Conservation (phyloP, 2,329 filamentous ascomycete genomes). For the Raffaelea albimanens region DNA sequence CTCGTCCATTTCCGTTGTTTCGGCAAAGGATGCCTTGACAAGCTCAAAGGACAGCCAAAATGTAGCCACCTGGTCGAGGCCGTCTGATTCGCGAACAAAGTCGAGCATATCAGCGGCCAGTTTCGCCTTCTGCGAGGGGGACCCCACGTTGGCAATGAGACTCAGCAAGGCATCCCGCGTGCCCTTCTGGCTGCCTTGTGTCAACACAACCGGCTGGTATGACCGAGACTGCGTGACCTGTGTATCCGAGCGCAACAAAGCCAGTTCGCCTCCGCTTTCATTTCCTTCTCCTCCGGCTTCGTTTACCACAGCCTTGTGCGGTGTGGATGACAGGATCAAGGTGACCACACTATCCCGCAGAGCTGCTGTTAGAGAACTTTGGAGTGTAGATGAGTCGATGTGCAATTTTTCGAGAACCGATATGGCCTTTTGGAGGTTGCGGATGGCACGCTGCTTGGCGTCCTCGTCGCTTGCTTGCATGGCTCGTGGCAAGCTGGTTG, state of each 20-base stretch:
- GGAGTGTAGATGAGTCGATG: conserved; percentile 55
- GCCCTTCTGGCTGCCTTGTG: conserved; percentile 55
- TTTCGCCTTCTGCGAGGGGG: conserved; percentile 47
- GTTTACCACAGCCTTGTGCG: conserved; percentile 18
- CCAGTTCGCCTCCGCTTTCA: conserved; percentile 13
- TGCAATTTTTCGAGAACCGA: conserved; percentile 54
- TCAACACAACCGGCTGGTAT: conserved; percentile 55
- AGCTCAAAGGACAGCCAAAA: conserved; percentile 76
- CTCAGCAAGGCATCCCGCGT: conserved; percentile 48
- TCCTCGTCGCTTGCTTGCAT: conserved; percentile 79
- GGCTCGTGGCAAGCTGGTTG: conserved; percentile 66
- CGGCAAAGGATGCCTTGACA: conserved; percentile 46
- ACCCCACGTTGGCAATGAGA: conserved; percentile 46
- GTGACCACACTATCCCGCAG: conserved; percentile 64
- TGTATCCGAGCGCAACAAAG: conserved; percentile 18
- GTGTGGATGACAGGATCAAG: conserved; percentile 23
- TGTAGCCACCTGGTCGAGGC: conserved; percentile 54
- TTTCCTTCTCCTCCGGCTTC: conserved; percentile 19
- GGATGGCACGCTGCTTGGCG: conserved; percentile 62
- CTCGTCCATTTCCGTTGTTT: conserved; percentile 49
- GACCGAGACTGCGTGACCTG: conserved; percentile 12
- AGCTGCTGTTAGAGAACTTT: conserved; percentile 56
- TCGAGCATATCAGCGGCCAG: conserved; percentile 59
- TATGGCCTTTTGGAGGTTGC: conserved; percentile 67
- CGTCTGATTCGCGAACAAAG: conserved; percentile 47